These are phyloP conservation scores for Raffaelea albimanens DNA, from an alignment of 2,329 filamentous ascomycete genomes.

Conservation along the genomic window DNA sequence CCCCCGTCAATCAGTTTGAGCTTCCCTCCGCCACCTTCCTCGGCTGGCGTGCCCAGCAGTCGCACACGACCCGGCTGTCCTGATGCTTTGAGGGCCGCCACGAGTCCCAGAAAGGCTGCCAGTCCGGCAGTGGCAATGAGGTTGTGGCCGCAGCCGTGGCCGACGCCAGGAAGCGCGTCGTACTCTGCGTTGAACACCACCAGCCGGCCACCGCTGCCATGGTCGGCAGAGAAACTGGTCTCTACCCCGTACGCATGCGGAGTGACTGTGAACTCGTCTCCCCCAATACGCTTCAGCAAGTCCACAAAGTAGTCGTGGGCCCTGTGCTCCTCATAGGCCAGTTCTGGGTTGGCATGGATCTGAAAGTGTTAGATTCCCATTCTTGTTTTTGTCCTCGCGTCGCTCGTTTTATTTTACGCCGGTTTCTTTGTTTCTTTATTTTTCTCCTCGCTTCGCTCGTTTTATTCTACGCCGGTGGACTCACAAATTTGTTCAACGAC, in stretches of 20 bases:
- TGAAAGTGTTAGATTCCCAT: too few relatives aligned
- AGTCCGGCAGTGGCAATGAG: slow-evolving; percentile 28
- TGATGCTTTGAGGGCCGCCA: slow-evolving; percentile 20
- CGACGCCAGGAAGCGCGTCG: slow-evolving; percentile 24
- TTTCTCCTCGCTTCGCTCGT: too few relatives aligned
- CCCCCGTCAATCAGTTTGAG: slow-evolving; percentile 32
- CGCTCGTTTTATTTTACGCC: too few relatives aligned
- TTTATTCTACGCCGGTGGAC: too few relatives aligned
- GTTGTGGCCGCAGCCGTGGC: slow-evolving; percentile 33
- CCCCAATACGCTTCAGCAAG: slow-evolving; percentile 30
- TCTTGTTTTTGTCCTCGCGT: too few relatives aligned
- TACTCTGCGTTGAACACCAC: slow-evolving; percentile 17
- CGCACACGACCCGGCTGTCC: slow-evolving; percentile 17
- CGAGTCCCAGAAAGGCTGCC: slow-evolving; percentile 24
- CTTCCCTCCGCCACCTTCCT: slow-evolving; percentile 33
- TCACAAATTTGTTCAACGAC: too few relatives aligned
- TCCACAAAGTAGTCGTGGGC: slow-evolving; percentile 39
- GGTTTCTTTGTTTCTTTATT: too few relatives aligned
- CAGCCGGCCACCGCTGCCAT: slow-evolving; percentile 10
- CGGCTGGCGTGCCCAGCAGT: slow-evolving; percentile 32
- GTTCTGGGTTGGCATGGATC: slow-evolving; percentile 35
- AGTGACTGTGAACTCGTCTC: slow-evolving; percentile 34
- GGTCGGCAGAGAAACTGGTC: slow-evolving; percentile 37
- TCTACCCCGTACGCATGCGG: slow-evolving; percentile 39
- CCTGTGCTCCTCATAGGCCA: slow-evolving; percentile 37